Conservation (phyloP, 2,329 filamentous ascomycete genomes). For the Zalaria sp. region DNA sequence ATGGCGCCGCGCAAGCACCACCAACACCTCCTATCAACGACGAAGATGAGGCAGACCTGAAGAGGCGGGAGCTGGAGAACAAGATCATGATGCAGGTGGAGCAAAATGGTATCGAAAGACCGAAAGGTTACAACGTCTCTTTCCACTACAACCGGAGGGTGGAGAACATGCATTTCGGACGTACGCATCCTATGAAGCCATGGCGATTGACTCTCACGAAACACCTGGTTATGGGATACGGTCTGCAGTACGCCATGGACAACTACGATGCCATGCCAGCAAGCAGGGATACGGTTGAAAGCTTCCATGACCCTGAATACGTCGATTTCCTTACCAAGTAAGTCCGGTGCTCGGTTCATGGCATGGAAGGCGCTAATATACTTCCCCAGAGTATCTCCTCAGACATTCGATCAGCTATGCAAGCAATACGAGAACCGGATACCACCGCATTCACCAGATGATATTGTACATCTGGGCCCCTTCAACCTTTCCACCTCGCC, state of each 20-base stretch:
- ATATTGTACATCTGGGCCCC: constrained; percentile 33
- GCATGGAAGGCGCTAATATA: background rate
- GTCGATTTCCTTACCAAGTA: constrained; percentile 59
- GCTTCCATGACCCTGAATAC: constrained; percentile 82
- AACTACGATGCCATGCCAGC: constrained; percentile 75
- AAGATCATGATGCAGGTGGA: constrained; percentile 39
- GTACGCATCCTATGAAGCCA: constrained; percentile 97
- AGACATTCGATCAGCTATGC: constrained; percentile 38
- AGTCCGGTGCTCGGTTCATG: background rate
- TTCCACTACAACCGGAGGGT: constrained; percentile 93
- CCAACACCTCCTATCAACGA: constrained; percentile 29
- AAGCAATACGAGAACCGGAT: constrained; percentile 28
- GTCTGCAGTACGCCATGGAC: constrained; percentile 94
- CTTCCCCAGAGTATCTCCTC: constrained; percentile 11
- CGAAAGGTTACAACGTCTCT: constrained; percentile 79
- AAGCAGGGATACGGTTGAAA: constrained; percentile 71
- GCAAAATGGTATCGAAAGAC: constrained; percentile 57
- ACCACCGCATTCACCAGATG: constrained; percentile 28
- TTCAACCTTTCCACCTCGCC: constrained; percentile 53
- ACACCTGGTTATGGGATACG: constrained; percentile 85
- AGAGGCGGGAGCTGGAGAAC: constrained; percentile 29
- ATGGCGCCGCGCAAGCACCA: constrained; percentile 7
- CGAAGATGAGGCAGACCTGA: constrained; percentile 27
- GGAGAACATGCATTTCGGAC: constrained; percentile 92
- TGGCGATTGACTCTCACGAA: constrained; percentile 95